A percentile compares a stretch with the other conserved stretches of the same genome.
Evolutionary conservation across 2,329 filamentous ascomycete species (phyloP).

Genomic region (Dichotomopilus funicola): DNA sequence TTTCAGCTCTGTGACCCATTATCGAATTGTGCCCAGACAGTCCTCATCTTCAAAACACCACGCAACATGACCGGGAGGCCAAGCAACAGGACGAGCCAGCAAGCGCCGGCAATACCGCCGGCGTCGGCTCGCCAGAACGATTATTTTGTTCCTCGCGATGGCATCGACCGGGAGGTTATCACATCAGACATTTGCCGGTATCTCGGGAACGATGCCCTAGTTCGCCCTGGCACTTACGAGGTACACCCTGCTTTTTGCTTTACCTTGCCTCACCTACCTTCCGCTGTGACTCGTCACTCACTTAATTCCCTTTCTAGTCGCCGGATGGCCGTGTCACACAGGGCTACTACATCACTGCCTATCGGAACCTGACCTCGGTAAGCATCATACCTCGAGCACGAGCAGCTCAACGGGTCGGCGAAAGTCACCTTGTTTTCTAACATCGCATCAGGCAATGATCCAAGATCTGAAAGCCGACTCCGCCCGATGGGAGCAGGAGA

Average conservation of each 20-base stretch:
- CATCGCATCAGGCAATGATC: slow-evolving; percentile 51
- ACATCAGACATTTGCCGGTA: slow-evolving; percentile 80
- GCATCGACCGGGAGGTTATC: slow-evolving; percentile 78
- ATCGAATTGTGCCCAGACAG: too few relatives aligned
- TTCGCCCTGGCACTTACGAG: slow-evolving; percentile 68
- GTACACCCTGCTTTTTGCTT: slow-evolving; percentile 36
- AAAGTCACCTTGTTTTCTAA: neutral
- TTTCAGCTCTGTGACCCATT: too few relatives aligned
- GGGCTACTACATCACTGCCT: slow-evolving; percentile 73
- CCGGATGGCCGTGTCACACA: slow-evolving; percentile 53
- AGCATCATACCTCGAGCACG: slow-evolving; percentile 28
- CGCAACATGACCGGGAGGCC: slow-evolving; percentile 34
- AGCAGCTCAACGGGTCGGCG: neutral
- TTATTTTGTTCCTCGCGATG: slow-evolving; percentile 73
- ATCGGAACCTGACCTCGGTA: slow-evolving; percentile 72
- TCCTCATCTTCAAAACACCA: too few relatives aligned
- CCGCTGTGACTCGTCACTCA: slow-evolving; percentile 1
- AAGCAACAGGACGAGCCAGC: slow-evolving; percentile 29
- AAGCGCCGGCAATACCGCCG: slow-evolving; percentile 32
- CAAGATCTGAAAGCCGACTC: slow-evolving; percentile 57
- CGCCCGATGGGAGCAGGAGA: slow-evolving; percentile 55
- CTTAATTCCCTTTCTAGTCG: slow-evolving; percentile 31
- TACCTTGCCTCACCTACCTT: neutral
- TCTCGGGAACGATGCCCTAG: slow-evolving; percentile 73
- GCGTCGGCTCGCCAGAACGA: slow-evolving; percentile 57